Conservation (phyloP, 352 stramenopile genomes). For the Phytopythium mirpurense region DNA sequence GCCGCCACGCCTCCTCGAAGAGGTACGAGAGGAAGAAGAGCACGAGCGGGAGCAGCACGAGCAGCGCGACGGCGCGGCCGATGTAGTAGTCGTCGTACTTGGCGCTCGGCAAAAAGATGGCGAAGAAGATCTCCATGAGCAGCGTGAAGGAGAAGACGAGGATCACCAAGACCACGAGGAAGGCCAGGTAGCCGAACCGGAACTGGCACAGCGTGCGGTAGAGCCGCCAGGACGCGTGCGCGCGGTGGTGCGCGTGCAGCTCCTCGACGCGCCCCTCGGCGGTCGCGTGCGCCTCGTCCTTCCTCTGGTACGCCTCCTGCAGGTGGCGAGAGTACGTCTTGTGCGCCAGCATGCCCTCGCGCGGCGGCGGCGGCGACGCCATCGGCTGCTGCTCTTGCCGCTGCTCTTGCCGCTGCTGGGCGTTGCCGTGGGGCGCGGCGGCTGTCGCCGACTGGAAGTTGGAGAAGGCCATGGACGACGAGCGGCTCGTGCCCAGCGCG, state of each 20-base stretch:
- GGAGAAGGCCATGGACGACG: conserved; percentile 6
- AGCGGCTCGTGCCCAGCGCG: conserved; percentile 5
- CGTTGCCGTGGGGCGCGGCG: background rate
- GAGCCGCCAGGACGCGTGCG: conserved; percentile 46
- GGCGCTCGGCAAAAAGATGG: conserved; percentile 74
- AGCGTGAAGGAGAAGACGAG: conserved; percentile 83
- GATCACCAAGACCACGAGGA: conserved; percentile 80
- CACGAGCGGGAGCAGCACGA: conserved; percentile 53
- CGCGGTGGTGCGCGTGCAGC: conserved; percentile 38
- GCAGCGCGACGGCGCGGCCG: conserved; percentile 43
- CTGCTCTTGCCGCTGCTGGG: background rate
- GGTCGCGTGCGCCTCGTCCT: conserved; percentile 42
- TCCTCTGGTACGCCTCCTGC: conserved; percentile 21
- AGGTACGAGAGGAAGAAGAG: conserved; percentile 80
- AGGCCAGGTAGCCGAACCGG: conserved; percentile 72
- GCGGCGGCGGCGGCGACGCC: background rate
- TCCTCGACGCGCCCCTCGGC: conserved; percentile 47
- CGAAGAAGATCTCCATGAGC: conserved; percentile 85
- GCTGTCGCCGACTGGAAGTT: conserved; percentile 6
- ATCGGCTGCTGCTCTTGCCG: background rate
- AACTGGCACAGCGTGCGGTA: conserved; percentile 74
- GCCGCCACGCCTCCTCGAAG: conserved; percentile 61
- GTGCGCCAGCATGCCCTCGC: background rate
- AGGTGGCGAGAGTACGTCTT: conserved; percentile 20
- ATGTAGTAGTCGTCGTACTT: conserved; percentile 68